A percentile compares a stretch with the other conserved stretches of the same genome.
Conservation (phyloP, 345 rosid species). For the Diplotaxis tenuifolia region DNA sequence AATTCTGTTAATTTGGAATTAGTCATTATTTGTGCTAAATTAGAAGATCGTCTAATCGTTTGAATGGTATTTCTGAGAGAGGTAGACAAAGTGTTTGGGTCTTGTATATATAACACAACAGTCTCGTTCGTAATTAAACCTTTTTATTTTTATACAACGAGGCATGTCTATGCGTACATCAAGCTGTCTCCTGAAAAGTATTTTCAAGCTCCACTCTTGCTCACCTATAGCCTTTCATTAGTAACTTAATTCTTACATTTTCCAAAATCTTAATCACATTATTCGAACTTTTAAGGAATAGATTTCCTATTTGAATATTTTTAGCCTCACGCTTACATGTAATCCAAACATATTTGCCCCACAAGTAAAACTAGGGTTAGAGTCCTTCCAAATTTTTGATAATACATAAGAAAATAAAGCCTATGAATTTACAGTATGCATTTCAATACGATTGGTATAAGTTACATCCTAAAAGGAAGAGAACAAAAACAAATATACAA, state of each 20-base stretch:
- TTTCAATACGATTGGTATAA: constrained; percentile 8
- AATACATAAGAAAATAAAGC: background rate
- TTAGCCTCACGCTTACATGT: background rate
- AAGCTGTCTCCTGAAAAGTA: background rate
- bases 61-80: background rate
- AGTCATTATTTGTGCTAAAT: constrained; percentile 2
- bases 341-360: background rate
- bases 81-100: background rate
- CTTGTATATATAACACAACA: background rate
- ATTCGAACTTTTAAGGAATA: too few relatives aligned
- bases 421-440: constrained; percentile 27
- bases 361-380: background rate
- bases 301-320: background rate
- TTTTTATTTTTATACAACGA: too few relatives aligned
- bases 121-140: background rate
- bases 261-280: background rate
- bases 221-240: background rate
- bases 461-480: constrained; percentile 17
- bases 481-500: background rate
- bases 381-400: background rate
- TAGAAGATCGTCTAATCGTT: constrained; percentile 10
- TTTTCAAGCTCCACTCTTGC: background rate
- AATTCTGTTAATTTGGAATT: background rate
- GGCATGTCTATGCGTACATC: background rate
- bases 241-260: background rate